Evolutionary conservation across 805 yeast genomes (phyloP).

Genomic region (Saccharomyces jurei): DNA sequence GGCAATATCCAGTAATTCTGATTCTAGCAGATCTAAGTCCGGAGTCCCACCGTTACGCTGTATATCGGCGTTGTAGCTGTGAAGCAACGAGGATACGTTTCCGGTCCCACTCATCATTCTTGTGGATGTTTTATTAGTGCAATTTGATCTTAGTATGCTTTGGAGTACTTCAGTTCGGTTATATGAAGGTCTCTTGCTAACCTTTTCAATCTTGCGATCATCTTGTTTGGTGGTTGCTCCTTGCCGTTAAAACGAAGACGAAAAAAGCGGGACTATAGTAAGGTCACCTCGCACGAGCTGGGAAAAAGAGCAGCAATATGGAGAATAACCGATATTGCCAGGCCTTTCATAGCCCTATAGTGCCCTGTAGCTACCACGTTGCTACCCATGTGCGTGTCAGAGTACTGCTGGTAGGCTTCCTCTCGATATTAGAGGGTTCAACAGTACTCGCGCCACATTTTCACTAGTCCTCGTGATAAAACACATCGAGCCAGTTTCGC

Average conservation of each 20-base stretch:
- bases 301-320: background rate
- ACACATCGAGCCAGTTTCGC: background rate
- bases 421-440: background rate
- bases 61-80: background rate
- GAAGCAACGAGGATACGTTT: background rate
- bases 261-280: background rate
- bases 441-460: background rate
- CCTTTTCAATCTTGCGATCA: background rate
- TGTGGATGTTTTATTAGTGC: background rate
- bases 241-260: background rate
- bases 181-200: background rate
- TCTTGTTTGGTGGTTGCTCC: background rate
- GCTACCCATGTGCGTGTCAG: background rate
- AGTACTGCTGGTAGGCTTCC: background rate
- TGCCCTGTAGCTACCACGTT: background rate
- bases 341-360: background rate
- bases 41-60: background rate
- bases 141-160: background rate
- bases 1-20: slow-evolving; percentile 25
- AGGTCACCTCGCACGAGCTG: background rate
- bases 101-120: background rate
- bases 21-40: slow-evolving; percentile 11
- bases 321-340: background rate
- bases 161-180: background rate
- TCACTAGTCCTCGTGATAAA: background rate